Base-by-base conservation (phyloP, 192 early-diverging fungal species). In the Backusella australiensis region DNA sequence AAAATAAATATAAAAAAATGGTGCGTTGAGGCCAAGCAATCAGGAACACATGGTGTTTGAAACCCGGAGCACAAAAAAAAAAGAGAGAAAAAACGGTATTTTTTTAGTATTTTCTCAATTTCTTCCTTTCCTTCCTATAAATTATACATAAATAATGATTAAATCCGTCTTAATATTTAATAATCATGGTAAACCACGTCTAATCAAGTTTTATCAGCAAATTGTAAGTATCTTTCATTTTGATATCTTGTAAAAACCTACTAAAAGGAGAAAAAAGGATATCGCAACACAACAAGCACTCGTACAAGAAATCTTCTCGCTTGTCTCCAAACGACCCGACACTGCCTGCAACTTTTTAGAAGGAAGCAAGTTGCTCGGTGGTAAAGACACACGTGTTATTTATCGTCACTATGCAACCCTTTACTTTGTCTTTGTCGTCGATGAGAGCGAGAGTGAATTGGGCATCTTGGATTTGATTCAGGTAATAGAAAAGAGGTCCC, bases 131-230 rank as follows among this genome's bases (percentile, higher is more conserved):
- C 23, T 26, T 12, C 12, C 0, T 9, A 59, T 59, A 59, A 53
- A 53, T n/a, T n/a, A 39, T 3, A 53, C 34, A 67, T 32, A 34
- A 44, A 81, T n/a, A 77, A 94, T 95, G 93, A 96, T 99, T 79
- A 93, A 95, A 75, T 95, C 95, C n/a, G 96, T 97, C n/a, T 91
- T 98, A 76, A 98, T 98, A 82, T 98, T 99, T 85, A 99, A 99
- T 86, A 97, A 96, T 81, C 91, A 94, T 76, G 98, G 98, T 69
- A 98, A 97, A 78, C 94, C 98, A 46, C 91, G 98, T 75, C 81
- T 98, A 29, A 91, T 96, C 78, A 93, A 96, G 79, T 97, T 96
- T 86, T 99, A 98, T 82, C 91, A 95, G 79, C 95, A 96, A 73
- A 87, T 98, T 53, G 94, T 94, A 89, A 78, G 82, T 68, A 29